A percentile compares a stretch with the other conserved stretches of the same genome.
Evolutionary conservation across 2,329 filamentous ascomycete genomes (phyloP).

Genomic region (Dendrostoma leiphaemia): DNA sequence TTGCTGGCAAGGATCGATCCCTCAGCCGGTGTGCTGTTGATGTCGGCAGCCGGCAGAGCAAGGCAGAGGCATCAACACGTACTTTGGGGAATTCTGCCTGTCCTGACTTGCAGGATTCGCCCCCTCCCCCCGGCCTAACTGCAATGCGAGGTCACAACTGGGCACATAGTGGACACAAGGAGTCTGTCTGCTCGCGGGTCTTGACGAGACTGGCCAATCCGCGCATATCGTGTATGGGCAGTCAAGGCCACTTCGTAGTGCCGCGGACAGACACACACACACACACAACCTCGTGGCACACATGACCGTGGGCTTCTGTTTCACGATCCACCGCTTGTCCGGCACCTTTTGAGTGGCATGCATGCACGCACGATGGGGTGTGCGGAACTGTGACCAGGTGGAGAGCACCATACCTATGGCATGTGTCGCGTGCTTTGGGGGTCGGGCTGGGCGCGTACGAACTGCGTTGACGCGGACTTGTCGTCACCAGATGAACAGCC

Average conservation of each 20-base stretch:
- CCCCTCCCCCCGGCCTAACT: background rate
- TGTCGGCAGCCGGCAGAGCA: background rate
- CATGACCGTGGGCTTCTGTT: background rate
- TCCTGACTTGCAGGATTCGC: background rate
- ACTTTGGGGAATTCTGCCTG: background rate
- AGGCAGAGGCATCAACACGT: background rate
- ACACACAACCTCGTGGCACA: background rate
- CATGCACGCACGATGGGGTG: constrained; percentile 1
- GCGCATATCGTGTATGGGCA: no score
- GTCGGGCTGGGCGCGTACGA: constrained; percentile 10
- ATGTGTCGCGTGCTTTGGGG: background rate
- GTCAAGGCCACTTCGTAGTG: no score
- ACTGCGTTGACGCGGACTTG: background rate
- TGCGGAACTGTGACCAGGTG: no score
- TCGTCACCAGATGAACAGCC: background rate
- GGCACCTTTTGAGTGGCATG: background rate
- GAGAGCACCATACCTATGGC: no score
- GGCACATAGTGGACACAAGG: no score
- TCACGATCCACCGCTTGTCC: constrained; percentile 7
- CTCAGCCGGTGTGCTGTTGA: background rate
- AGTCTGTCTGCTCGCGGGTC: background rate
- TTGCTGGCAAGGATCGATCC: background rate
- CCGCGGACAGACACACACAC: no score
- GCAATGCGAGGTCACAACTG: no score
- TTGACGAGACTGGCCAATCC: no score